These are phyloP conservation scores for Chenopodium album DNA, from an alignment of 148 eudicot species.

Conservation along the genomic window DNA sequence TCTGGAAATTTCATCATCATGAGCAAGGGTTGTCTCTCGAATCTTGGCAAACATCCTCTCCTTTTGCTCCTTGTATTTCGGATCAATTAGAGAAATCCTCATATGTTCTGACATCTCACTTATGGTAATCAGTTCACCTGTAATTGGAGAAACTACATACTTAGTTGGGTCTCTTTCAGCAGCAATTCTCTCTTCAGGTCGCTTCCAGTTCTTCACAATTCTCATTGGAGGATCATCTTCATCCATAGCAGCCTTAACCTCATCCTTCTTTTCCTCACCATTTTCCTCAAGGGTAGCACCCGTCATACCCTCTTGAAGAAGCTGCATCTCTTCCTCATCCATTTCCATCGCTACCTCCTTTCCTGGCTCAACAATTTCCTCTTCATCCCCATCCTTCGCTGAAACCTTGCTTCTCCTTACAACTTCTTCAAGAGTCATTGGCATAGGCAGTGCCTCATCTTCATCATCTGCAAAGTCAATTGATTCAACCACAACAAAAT, in stretches of 20 bases:
- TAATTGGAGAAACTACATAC: conserved; percentile 71
- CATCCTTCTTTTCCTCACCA: conserved; percentile 42
- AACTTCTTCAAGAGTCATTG: conserved; percentile 86
- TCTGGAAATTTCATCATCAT: conserved; percentile 73
- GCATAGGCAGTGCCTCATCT: conserved; percentile 75
- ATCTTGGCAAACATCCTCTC: conserved; percentile 92
- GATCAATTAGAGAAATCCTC: conserved; percentile 85
- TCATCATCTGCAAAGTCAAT: conserved; percentile 81
- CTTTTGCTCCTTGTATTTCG: conserved; percentile 83
- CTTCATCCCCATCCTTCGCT: conserved; percentile 55
- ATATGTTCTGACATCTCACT: conserved; percentile 88
- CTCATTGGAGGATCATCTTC: conserved; percentile 79
- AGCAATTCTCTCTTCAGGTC: conserved; percentile 74
- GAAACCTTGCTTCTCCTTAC: conserved; percentile 78
- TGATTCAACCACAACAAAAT: conserved; percentile 70
- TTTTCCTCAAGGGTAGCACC: conserved; percentile 69
- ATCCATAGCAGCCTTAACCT: conserved; percentile 37
- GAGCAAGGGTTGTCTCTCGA: conserved; percentile 80
- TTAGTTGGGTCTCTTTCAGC: conserved; percentile 72
- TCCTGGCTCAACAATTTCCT: conserved; percentile 61
- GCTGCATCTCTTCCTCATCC: conserved; percentile 87
- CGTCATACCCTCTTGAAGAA: conserved; percentile 79
- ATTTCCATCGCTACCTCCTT: conserved; percentile 87
- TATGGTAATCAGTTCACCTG: conserved; percentile 64
- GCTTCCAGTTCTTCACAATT: conserved; percentile 78